phyloP scores from a whole-genome alignment of 2,329 filamentous ascomycete genomes.

The Akanthomyces lecanii region DNA sequence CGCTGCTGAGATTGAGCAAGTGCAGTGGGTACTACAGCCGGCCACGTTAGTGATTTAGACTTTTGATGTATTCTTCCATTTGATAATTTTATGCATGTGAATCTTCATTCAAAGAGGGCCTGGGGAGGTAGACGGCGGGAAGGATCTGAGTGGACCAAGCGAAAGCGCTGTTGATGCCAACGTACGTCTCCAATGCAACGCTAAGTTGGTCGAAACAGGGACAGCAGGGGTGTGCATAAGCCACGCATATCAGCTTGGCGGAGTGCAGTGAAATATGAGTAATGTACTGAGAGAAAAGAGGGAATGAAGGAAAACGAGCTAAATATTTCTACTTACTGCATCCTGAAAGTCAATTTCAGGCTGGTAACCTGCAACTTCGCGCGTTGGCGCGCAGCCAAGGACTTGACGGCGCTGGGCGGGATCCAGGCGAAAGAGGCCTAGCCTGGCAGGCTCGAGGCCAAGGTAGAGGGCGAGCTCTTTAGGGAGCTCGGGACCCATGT shows the following conservation, averaged over 20 bases:
- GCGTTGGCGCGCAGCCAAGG: constrained; percentile 54
- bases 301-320: not conserved
- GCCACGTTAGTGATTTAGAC: not conserved
- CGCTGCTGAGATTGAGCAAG: constrained; percentile 60
- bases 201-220: not conserved
- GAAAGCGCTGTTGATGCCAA: not conserved
- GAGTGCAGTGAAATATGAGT: not conserved
- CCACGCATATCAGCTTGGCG: not conserved
- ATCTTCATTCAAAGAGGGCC: not conserved
- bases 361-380: constrained; percentile 57
- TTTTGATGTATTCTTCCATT: not conserved
- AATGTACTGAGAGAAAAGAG: not conserved
- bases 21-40: constrained; percentile 60
- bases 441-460: constrained; percentile 55
- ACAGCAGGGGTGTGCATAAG: not conserved
- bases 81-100: not conserved
- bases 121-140: not conserved
- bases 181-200: not conserved
- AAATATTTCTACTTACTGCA: constrained; percentile 45
- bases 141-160: not conserved
- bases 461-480: constrained; percentile 61
- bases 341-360: constrained; percentile 66
- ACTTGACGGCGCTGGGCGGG: constrained; percentile 54
- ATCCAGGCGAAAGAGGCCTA: constrained; percentile 67
- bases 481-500: constrained; percentile 56